Evolutionary conservation across 148 eudicot species (phyloP).

Genomic region (Silene uniflora): DNA sequence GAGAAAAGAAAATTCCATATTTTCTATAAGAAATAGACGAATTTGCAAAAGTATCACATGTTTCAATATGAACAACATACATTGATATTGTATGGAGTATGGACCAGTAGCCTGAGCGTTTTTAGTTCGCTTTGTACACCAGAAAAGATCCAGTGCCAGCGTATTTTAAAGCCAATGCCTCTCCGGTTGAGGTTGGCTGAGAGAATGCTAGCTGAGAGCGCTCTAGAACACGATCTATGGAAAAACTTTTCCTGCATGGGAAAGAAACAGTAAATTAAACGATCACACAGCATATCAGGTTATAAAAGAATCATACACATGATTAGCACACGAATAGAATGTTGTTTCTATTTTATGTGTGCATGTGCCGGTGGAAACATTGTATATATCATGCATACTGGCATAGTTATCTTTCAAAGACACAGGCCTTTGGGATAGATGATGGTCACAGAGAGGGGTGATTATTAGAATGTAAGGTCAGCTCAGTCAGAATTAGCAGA

Average conservation of each 20-base stretch:
- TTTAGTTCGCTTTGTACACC: constrained; percentile 40
- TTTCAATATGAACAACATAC: constrained; percentile 7
- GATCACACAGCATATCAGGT: background rate
- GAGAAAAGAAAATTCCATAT: background rate
- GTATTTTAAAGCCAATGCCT: constrained; percentile 42
- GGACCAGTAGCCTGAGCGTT: constrained; percentile 12
- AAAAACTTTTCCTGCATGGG: constrained; percentile 49
- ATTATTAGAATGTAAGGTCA: background rate
- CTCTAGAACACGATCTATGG: constrained; percentile 25
- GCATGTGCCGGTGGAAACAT: background rate
- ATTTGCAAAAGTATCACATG: background rate
- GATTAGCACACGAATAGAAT: background rate
- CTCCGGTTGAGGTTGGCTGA: constrained; percentile 56
- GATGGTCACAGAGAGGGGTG: background rate
- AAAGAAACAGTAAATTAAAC: background rate
- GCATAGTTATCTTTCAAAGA: background rate
- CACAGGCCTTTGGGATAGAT: background rate
- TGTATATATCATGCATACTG: background rate
- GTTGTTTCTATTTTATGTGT: background rate
- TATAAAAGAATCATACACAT: background rate
- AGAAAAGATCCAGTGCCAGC: constrained; percentile 42
- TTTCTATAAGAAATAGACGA: background rate
- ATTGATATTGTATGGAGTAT: background rate
- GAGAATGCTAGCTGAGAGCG: constrained; percentile 50
- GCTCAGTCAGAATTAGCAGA: background rate